phyloP scores from a whole-genome alignment of 805 yeast species.

The Starmerella powellii region DNA sequence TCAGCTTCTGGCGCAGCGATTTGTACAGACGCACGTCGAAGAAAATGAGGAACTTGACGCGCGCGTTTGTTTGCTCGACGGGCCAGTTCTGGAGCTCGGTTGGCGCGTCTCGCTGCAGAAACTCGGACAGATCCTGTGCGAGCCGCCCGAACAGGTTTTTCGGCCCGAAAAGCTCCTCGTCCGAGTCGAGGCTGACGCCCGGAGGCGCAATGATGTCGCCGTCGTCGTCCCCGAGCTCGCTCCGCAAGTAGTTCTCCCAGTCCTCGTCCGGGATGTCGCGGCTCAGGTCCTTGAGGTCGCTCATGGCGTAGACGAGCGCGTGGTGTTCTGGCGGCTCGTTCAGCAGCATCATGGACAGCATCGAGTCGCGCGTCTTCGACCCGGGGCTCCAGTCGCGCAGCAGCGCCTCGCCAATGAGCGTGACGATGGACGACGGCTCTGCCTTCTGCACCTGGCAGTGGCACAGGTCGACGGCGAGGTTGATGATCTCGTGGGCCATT shows the following conservation, averaged over 20 bases:
- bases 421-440: slow-evolving; percentile 37
- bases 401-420: slow-evolving; percentile 45
- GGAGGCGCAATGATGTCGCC: neutral
- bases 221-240: neutral
- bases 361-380: neutral
- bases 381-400: slow-evolving; percentile 43
- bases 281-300: slow-evolving; percentile 2
- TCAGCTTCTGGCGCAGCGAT: slow-evolving; percentile 42
- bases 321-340: neutral
- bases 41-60: slow-evolving; percentile 48
- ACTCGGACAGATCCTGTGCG: neutral
- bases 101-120: neutral
- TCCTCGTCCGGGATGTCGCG: neutral
- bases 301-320: slow-evolving; percentile 1
- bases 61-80: slow-evolving; percentile 16
- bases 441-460: slow-evolving; percentile 35
- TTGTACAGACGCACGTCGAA: slow-evolving; percentile 69
- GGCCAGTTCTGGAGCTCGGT: slow-evolving; percentile 7
- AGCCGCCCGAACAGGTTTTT: neutral
- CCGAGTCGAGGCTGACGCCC: neutral
- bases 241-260: neutral
- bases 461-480: slow-evolving; percentile 53
- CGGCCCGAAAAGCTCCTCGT: slow-evolving; percentile 14
- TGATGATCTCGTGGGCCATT: slow-evolving; percentile 58
- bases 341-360: neutral